Conservation (phyloP, 352 stramenopile genomes). For the Globisporangium rhizosaccharum region DNA sequence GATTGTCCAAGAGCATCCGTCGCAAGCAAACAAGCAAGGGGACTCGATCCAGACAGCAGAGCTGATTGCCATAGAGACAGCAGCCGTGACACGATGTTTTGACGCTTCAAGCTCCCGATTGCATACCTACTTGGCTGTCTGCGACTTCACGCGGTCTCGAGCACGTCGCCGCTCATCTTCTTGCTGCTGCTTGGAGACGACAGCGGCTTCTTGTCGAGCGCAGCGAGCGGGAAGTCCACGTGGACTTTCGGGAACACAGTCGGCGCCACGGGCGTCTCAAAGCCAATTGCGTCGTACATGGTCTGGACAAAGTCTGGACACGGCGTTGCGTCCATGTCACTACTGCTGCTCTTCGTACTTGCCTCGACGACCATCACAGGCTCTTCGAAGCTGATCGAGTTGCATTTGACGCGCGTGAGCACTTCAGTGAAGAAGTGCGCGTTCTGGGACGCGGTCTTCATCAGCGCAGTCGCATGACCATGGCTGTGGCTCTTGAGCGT, state of each 20-base stretch:
- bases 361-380: constrained; percentile 3
- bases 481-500: constrained; percentile 3
- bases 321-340: background rate
- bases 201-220: constrained; percentile 5
- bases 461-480: background rate
- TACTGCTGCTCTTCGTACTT: background rate
- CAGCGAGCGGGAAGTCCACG: background rate
- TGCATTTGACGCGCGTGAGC: constrained; percentile 23
- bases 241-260: constrained; percentile 13
- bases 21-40: too few species aligned
- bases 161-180: constrained; percentile 1
- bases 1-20: too few species aligned
- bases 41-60: too few species aligned
- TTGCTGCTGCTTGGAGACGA: background rate
- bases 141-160: background rate
- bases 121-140: background rate
- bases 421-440: constrained; percentile 29
- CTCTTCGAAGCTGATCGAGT: constrained; percentile 14
- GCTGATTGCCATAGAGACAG: background rate
- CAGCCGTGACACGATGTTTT: background rate
- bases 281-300: constrained; percentile 3
- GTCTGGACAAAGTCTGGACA: constrained; percentile 10
- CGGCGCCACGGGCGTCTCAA: constrained; percentile 3
- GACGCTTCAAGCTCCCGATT: background rate
- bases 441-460: constrained; percentile 6